A percentile compares a stretch with the other conserved stretches of the same genome.
phyloP scores from a whole-genome alignment of 768 basidiomycete species.

The Ramaria rubella region DNA sequence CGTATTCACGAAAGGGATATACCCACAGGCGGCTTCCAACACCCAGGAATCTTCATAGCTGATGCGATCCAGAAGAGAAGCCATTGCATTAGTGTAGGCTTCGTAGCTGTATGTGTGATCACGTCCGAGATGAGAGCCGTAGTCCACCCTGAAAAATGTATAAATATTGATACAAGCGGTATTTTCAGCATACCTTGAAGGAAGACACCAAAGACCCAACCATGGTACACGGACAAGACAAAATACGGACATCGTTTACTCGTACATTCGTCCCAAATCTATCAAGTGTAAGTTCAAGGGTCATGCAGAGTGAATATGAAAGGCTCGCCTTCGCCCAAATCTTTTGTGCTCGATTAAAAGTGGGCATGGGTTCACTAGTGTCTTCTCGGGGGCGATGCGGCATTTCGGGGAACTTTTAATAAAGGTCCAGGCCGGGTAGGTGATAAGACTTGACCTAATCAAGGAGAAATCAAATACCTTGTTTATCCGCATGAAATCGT shows the following conservation, averaged over 20 bases:
- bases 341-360: neutral
- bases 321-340: neutral
- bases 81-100: neutral
- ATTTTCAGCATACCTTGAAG: neutral
- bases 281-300: neutral
- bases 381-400: no score
- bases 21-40: no score
- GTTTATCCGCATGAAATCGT: neutral
- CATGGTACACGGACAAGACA: neutral
- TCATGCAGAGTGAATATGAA: neutral
- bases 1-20: no score
- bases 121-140: neutral
- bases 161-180: neutral
- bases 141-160: neutral
- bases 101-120: neutral
- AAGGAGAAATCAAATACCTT: no score
- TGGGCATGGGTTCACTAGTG: no score
- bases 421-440: no score
- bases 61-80: neutral
- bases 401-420: no score
- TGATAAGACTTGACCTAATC: no score
- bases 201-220: neutral
- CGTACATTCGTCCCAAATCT: neutral
- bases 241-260: neutral
- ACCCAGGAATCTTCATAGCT: neutral